A percentile compares a stretch with the other conserved stretches of the same genome.
Evolutionary conservation across 805 yeast species (phyloP).

Genomic region (Kodamaea kakaduensis): DNA sequence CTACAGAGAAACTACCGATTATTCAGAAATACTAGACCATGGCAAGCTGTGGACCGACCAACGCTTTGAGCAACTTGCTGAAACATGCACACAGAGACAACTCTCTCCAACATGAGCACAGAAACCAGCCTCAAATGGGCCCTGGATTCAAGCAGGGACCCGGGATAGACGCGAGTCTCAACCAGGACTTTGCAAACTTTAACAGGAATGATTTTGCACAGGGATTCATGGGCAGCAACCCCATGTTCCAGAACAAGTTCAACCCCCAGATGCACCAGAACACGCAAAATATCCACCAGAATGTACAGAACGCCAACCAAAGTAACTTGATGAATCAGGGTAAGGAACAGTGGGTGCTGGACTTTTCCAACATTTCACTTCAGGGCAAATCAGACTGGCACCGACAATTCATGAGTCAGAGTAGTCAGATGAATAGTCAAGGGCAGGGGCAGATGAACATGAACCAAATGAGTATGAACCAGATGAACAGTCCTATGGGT

Average conservation of each 20-base stretch:
- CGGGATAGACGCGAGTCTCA: slow-evolving; percentile 30
- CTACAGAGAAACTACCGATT: too few relatives aligned
- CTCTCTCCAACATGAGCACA: slow-evolving; percentile 35
- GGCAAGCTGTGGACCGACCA: slow-evolving; percentile 44
- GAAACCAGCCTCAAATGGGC: slow-evolving; percentile 6
- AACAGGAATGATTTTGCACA: slow-evolving; percentile 17
- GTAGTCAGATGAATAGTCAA: slow-evolving; percentile 1
- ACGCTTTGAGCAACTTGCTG: slow-evolving; percentile 40
- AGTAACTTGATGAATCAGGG: slow-evolving; percentile 6
- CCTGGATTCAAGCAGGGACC: slow-evolving; percentile 14
- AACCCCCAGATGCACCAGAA: slow-evolving; percentile 10
- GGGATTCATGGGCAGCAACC: slow-evolving; percentile 10
- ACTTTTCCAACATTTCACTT: slow-evolving; percentile 24
- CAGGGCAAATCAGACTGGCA: slow-evolving; percentile 21
- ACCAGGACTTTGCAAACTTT: slow-evolving; percentile 38
- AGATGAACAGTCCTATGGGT: too few relatives aligned
- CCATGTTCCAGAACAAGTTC: slow-evolving; percentile 10
- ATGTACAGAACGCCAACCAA: slow-evolving; percentile 6
- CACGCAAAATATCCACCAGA: slow-evolving; percentile 7
- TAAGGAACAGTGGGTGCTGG: slow-evolving; percentile 25
- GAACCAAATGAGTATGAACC: too few relatives aligned
- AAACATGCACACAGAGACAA: slow-evolving; percentile 40
- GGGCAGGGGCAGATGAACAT: too few relatives aligned
- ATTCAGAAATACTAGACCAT: too few relatives aligned
- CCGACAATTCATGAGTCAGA: slow-evolving; percentile 19